Percentiles rank a stretch among this genome's conserved stretches.
Conservation (phyloP, 768 basidiomycete species). For the Clitopilus passeckerianus region DNA sequence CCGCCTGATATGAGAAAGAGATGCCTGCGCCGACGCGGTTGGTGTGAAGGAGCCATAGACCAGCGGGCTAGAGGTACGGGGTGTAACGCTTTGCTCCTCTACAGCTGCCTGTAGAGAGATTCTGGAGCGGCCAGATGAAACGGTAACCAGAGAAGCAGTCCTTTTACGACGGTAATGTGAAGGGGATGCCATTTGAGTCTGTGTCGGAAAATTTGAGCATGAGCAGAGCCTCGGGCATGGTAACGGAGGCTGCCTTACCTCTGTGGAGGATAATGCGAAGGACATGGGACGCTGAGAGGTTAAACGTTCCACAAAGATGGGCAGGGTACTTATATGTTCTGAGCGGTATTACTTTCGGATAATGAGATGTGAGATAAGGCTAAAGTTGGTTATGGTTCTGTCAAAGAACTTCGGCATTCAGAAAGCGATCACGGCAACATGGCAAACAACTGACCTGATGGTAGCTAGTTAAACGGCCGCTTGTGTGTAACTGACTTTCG, state of each 20-base stretch:
- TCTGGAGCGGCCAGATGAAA: conserved; percentile 11
- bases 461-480: neutral
- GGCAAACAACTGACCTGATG: neutral
- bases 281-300: neutral
- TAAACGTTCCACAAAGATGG: neutral
- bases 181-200: neutral
- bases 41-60: conserved; percentile 17
- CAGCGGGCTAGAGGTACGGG: conserved; percentile 7
- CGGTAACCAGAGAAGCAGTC: conserved; percentile 12
- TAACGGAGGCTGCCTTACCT: neutral
- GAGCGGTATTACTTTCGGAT: neutral
- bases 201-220: neutral
- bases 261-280: neutral
- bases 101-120: conserved; percentile 9
- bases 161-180: conserved; percentile 10
- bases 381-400: neutral
- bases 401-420: neutral
- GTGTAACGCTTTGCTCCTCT: conserved; percentile 5
- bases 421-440: neutral
- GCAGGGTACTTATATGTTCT: neutral
- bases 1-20: conserved; percentile 8
- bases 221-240: neutral
- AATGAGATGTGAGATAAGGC: neutral
- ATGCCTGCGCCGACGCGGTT: conserved; percentile 12
- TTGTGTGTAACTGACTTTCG: neutral